Percentiles rank a stretch among this genome's conserved stretches.
These are phyloP conservation scores for Bodo saltans DNA, from an alignment of 78 protist species.

Conservation along the genomic window DNA sequence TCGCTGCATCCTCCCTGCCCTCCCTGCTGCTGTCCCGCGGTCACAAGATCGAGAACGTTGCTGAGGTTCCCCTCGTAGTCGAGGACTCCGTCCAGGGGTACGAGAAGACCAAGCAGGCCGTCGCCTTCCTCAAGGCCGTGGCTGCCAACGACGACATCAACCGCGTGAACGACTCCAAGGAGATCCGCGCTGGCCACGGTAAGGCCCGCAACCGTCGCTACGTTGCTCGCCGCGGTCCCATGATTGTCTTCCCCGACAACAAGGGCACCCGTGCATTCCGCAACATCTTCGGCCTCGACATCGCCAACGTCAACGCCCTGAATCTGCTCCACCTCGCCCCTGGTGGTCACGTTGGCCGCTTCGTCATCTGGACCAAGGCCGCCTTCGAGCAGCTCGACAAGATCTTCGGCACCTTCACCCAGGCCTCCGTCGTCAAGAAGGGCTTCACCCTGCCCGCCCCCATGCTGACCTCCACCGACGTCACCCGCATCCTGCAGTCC, in stretches of 20 bases:
- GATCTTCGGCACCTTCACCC: conserved; percentile 71
- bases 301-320: conserved; percentile 76
- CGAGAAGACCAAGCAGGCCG: conserved; percentile 90
- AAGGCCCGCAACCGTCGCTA: conserved; percentile 96
- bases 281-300: conserved; percentile 98
- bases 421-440: conserved; percentile 56
- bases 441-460: conserved; percentile 78
- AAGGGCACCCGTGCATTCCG: conserved; percentile 87
- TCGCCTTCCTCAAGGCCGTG: conserved; percentile 64
- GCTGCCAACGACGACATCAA: conserved; percentile 90
- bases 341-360: conserved; percentile 99
- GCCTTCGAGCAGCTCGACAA: conserved; percentile 92
- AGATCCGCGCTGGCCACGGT: conserved; percentile 93
- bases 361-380: conserved; percentile 96
- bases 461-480: conserved; percentile 86
- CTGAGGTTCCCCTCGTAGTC: conserved; percentile 97
- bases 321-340: conserved; percentile 99
- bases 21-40: conserved; percentile 98
- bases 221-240: conserved; percentile 93
- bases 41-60: conserved; percentile 77
- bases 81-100: conserved; percentile 59
- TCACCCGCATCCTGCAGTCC: conserved; percentile 89
- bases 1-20: conserved; percentile 98
- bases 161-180: conserved; percentile 47
- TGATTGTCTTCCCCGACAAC: conserved; percentile 83